These are phyloP conservation scores for Persicaria tinctoria DNA, from an alignment of 148 eudicot genomes.

Conservation along the genomic window DNA sequence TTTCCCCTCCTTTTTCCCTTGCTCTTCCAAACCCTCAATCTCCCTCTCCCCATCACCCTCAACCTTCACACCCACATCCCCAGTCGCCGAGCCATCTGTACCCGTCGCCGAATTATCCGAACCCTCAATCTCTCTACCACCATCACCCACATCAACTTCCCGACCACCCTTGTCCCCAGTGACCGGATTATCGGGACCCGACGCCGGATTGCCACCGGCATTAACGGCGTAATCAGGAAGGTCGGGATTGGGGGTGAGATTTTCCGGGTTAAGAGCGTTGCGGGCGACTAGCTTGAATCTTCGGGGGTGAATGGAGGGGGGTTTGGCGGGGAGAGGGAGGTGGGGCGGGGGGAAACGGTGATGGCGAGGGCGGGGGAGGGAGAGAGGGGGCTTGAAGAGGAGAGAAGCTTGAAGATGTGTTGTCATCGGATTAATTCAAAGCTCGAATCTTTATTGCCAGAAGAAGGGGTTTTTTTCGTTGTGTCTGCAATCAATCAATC, in stretches of 20 bases:
- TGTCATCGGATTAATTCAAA: conserved; percentile 19
- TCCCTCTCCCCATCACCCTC: conserved; percentile 10
- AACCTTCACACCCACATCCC: conserved; percentile 7
- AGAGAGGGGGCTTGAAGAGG: conserved; percentile 36
- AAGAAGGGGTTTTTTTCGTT: too few relatives aligned
- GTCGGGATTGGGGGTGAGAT: conserved; percentile 20
- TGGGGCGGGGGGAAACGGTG: conserved; percentile 19
- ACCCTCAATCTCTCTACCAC: neutral
- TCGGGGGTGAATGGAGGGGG: conserved; percentile 18
- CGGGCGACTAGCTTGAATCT: conserved; percentile 9
- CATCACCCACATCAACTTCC: neutral
- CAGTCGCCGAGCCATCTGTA: conserved; percentile 8
- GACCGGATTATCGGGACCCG: neutral
- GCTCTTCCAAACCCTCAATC: conserved; percentile 13
- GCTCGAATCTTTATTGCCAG: neutral
- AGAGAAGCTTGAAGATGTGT: conserved; percentile 65
- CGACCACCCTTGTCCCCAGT: neutral
- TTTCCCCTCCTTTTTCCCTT: conserved; percentile 11
- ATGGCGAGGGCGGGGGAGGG: conserved; percentile 12
- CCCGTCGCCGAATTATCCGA: conserved; percentile 12
- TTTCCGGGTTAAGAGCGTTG: conserved; percentile 33
- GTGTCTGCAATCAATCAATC: neutral
- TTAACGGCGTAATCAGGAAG: conserved; percentile 12
- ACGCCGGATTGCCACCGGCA: conserved; percentile 13
- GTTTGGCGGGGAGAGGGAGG: conserved; percentile 9